These are phyloP conservation scores for Chaetomium sp. DNA, from an alignment of 2,329 filamentous ascomycete species.

Conservation along the genomic window DNA sequence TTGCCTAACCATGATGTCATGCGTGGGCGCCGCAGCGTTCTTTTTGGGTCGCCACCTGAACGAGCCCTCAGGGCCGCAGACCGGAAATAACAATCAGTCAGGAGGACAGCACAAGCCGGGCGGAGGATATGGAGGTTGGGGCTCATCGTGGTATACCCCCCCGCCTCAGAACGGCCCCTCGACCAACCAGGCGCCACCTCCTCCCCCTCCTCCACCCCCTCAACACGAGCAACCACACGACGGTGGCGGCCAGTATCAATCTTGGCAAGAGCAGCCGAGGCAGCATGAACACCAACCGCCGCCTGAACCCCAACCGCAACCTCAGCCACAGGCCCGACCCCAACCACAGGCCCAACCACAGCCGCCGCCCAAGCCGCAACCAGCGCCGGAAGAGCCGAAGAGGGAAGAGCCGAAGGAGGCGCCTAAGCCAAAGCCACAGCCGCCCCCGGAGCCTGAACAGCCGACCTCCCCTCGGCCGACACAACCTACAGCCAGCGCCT, in stretches of 20 bases:
- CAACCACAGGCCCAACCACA: constrained; percentile 19
- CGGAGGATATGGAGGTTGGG: constrained; percentile 28
- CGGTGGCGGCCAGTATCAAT: constrained; percentile 33
- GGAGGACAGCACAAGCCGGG: constrained; percentile 15
- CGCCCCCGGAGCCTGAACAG: constrained; percentile 14
- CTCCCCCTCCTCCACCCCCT: constrained; percentile 22
- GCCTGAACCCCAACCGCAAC: constrained; percentile 18
- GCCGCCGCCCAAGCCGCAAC: constrained; percentile 16
- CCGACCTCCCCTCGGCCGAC: constrained; percentile 22
- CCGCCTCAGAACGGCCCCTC: constrained; percentile 30
- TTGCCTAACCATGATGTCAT: constrained; percentile 2
- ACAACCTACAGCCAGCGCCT: constrained; percentile 39
- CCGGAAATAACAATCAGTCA: neutral
- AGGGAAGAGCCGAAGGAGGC: constrained; percentile 17
- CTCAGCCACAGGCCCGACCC: constrained; percentile 7
- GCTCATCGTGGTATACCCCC: constrained; percentile 27
- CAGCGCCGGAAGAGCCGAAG: constrained; percentile 11
- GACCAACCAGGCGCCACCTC: constrained; percentile 21
- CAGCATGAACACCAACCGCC: constrained; percentile 14
- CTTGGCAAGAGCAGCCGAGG: constrained; percentile 29
- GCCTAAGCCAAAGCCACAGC: constrained; percentile 17
- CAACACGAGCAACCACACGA: constrained; percentile 22
- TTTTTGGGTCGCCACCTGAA: constrained; percentile 12
- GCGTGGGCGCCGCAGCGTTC: constrained; percentile 10
- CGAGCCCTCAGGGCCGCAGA: constrained; percentile 1